Conservation (phyloP, 1,139 yeast species). For the Groenewaldozyma sp. region DNA sequence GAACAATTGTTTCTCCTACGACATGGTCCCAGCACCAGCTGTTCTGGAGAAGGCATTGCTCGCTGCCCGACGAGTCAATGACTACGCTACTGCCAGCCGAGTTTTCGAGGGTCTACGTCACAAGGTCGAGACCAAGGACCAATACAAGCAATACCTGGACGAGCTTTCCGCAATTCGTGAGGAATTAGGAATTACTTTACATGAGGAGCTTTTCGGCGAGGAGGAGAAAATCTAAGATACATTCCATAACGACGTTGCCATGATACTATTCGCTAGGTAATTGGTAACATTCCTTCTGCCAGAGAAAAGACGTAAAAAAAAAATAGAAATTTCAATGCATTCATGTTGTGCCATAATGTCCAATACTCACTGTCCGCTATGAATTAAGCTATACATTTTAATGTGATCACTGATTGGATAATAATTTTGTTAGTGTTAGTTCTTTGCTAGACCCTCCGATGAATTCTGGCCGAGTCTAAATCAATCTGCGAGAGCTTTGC, state of each 20-base stretch:
- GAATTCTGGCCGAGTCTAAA: too few species aligned
- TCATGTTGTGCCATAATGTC: too few species aligned
- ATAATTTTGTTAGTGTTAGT: too few species aligned
- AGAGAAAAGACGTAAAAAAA: too few species aligned
- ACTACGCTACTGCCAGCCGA: conserved; percentile 97
- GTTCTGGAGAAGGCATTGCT: conserved; percentile 92
- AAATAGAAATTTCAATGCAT: too few species aligned
- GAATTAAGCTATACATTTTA: too few species aligned
- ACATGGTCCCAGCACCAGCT: conserved; percentile 95
- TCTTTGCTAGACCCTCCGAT: too few species aligned
- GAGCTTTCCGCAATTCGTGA: conserved; percentile 80
- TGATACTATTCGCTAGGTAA: too few species aligned
- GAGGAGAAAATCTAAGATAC: background rate
- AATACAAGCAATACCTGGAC: conserved; percentile 90
- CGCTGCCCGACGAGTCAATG: conserved; percentile 98
- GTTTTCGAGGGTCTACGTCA: conserved; percentile 90
- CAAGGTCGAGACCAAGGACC: conserved; percentile 91
- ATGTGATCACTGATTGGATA: too few species aligned
- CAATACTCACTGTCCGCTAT: too few species aligned
- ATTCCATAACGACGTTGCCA: background rate
- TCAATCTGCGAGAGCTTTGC: too few species aligned
- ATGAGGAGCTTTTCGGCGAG: conserved; percentile 11
- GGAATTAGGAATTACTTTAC: conserved; percentile 10
- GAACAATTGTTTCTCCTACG: conserved; percentile 96
- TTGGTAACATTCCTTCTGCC: too few species aligned